Percentiles rank a stretch among this genome's conserved stretches.
Conservation (phyloP, 2,329 filamentous ascomycete species). For the Neoscytalidium dimidiatum region DNA sequence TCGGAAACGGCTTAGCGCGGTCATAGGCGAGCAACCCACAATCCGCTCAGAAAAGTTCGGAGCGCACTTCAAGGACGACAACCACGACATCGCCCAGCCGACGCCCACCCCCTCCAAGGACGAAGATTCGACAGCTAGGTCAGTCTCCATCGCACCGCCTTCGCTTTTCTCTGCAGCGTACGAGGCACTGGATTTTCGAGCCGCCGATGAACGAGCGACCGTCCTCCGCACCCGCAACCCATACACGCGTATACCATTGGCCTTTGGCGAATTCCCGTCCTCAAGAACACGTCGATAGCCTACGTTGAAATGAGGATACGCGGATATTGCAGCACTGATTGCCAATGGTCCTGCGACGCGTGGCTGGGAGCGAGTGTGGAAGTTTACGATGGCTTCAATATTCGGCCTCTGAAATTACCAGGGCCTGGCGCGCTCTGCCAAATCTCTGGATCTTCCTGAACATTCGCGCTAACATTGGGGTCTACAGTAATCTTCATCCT, state of each 20-base stretch:
- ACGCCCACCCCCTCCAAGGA: conserved; percentile 17
- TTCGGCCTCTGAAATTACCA: background rate
- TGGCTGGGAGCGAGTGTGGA: background rate
- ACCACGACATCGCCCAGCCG: conserved; percentile 21
- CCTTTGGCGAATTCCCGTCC: background rate
- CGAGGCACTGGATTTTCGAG: conserved; percentile 1
- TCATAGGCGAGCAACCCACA: conserved; percentile 18
- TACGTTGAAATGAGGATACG: background rate
- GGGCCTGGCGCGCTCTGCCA: background rate
- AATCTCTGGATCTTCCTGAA: background rate
- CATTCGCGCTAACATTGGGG: background rate
- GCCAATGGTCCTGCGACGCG: background rate
- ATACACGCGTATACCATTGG: background rate
- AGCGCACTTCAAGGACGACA: conserved; percentile 10
- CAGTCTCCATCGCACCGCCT: conserved; percentile 2
- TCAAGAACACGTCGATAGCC: background rate
- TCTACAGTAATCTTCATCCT: conserved; percentile 42
- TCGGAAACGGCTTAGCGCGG: background rate
- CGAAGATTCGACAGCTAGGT: conserved; percentile 20
- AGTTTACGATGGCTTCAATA: background rate
- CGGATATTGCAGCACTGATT: background rate
- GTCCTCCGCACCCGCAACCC: background rate
- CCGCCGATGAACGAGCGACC: background rate
- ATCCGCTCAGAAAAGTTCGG: conserved; percentile 19
- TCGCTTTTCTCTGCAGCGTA: background rate